Evolutionary conservation across 306 rosid species (phyloP).

Genomic region (Mimosa bimucronata): DNA sequence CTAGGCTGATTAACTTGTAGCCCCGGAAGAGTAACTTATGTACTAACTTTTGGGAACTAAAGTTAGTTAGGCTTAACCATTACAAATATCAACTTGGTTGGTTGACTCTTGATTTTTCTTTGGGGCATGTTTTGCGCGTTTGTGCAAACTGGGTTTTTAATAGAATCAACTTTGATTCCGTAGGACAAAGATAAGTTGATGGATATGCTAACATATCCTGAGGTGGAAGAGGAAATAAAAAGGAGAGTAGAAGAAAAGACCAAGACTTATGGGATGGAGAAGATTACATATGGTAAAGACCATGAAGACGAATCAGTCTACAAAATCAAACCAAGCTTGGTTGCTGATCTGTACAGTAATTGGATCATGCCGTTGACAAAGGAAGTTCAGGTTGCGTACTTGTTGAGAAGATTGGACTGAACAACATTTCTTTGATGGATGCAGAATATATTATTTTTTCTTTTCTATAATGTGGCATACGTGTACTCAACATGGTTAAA

Average conservation of each 20-base stretch:
- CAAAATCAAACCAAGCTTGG: conserved; percentile 77
- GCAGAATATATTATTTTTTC: background rate
- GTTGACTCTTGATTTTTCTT: background rate
- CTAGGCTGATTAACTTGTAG: background rate
- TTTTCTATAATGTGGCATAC: background rate
- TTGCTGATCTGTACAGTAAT: conserved; percentile 82
- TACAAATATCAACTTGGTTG: background rate
- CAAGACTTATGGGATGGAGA: conserved; percentile 77
- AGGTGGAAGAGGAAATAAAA: conserved; percentile 72
- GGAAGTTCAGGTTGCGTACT: conserved; percentile 88
- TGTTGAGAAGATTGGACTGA: conserved; percentile 86
- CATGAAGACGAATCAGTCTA: conserved; percentile 56
- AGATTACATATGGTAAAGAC: conserved; percentile 50
- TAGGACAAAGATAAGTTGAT: conserved; percentile 80
- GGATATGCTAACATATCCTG: conserved; percentile 75
- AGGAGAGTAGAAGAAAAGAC: conserved; percentile 82
- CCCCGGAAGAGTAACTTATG: background rate
- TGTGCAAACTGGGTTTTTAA: conserved; percentile 20
- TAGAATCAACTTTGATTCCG: conserved; percentile 28
- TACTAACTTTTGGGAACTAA: background rate
- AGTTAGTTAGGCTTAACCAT: background rate
- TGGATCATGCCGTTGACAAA: conserved; percentile 99
- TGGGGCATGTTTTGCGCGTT: conserved; percentile 9
- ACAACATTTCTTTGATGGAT: conserved; percentile 7
- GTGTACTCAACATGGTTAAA: background rate